phyloP scores from a whole-genome alignment of 768 basidiomycete genomes.

The Cytidiella melzeri region DNA sequence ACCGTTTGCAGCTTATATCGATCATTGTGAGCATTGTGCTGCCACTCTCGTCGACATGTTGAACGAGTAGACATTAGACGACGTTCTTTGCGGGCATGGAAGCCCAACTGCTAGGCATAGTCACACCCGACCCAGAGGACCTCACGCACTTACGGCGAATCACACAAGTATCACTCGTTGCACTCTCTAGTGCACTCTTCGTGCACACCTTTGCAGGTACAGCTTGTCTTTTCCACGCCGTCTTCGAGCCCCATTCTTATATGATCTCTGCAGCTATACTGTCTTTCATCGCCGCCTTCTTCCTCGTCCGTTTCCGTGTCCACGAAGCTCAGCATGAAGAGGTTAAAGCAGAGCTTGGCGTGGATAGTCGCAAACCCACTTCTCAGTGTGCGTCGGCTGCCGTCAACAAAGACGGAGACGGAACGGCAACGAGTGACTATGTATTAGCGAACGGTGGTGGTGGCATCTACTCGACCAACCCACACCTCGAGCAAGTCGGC shows the following conservation, averaged over 20 bases:
- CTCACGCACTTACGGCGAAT: not conserved
- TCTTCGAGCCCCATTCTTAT: not conserved
- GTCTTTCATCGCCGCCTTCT: slow-evolving; percentile 51
- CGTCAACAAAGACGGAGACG: not conserved
- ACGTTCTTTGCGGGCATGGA: slow-evolving; percentile 54
- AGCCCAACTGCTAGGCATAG: slow-evolving; percentile 43
- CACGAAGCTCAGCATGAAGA: slow-evolving; percentile 46
- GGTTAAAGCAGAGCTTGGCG: slow-evolving; percentile 29
- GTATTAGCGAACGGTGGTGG: no score
- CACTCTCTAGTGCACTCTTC: slow-evolving; percentile 46
- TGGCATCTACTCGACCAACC: slow-evolving; percentile 38
- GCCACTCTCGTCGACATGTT: no score
- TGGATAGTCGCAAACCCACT: slow-evolving; percentile 9
- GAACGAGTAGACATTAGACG: no score
- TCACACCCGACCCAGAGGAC: slow-evolving; percentile 28
- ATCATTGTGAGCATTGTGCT: slow-evolving; percentile 49
- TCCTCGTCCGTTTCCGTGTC: slow-evolving; percentile 49
- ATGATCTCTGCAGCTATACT: slow-evolving; percentile 30
- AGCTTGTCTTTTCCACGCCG: slow-evolving; percentile 9
- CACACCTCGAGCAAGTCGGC: slow-evolving; percentile 47
- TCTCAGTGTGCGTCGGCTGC: no score
- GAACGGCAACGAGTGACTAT: not conserved
- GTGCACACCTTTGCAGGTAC: slow-evolving; percentile 48
- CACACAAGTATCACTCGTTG: slow-evolving; percentile 33
- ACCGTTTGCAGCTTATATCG: slow-evolving; percentile 53